A percentile compares a stretch with the other conserved stretches of the same genome.
These are phyloP conservation scores for Dioszegia hungarica DNA, from an alignment of 768 basidiomycete genomes.

Conservation along the genomic window DNA sequence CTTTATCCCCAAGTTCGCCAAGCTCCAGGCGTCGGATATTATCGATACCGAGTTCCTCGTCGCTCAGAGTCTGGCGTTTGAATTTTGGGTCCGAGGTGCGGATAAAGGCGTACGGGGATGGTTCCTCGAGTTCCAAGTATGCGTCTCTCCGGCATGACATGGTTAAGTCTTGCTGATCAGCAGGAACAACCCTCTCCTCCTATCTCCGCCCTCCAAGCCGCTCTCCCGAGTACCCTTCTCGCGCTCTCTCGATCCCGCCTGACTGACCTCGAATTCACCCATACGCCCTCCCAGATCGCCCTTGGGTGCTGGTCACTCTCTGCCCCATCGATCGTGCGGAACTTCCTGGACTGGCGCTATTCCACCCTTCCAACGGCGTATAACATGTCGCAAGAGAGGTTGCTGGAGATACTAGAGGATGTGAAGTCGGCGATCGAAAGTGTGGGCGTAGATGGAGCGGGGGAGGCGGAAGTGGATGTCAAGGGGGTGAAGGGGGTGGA, in stretches of 20 bases:
- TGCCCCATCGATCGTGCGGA: slow-evolving; percentile 54
- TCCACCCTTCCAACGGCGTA: slow-evolving; percentile 8
- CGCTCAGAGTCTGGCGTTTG: slow-evolving; percentile 87
- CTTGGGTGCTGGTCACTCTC: slow-evolving; percentile 69
- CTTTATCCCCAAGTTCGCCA: slow-evolving; percentile 77
- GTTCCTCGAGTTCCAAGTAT: slow-evolving; percentile 44
- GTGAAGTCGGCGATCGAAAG: slow-evolving; percentile 59
- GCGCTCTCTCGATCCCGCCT: slow-evolving; percentile 74
- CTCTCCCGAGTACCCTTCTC: slow-evolving; percentile 64
- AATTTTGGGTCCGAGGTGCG: slow-evolving; percentile 64
- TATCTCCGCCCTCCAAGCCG: slow-evolving; percentile 51
- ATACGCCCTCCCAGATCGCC: slow-evolving; percentile 89
- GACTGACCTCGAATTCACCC: slow-evolving; percentile 86
- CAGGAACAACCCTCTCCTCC: slow-evolving; percentile 59
- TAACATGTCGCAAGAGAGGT: slow-evolving; percentile 21
- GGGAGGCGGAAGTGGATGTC: slow-evolving; percentile 72
- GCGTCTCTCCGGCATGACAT: slow-evolving; percentile 4
- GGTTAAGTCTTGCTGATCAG: neutral
- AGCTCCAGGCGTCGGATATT: slow-evolving; percentile 73
- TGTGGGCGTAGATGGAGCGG: slow-evolving; percentile 61
- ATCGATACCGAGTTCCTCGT: slow-evolving; percentile 93
- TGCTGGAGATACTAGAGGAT: slow-evolving; percentile 51
- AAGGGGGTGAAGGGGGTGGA: slow-evolving; percentile 86
- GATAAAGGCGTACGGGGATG: slow-evolving; percentile 46
- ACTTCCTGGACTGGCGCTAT: slow-evolving; percentile 27